phyloP scores from a whole-genome alignment of 1,284 basidiomycete species.

The Ceratobasidium sp. region DNA sequence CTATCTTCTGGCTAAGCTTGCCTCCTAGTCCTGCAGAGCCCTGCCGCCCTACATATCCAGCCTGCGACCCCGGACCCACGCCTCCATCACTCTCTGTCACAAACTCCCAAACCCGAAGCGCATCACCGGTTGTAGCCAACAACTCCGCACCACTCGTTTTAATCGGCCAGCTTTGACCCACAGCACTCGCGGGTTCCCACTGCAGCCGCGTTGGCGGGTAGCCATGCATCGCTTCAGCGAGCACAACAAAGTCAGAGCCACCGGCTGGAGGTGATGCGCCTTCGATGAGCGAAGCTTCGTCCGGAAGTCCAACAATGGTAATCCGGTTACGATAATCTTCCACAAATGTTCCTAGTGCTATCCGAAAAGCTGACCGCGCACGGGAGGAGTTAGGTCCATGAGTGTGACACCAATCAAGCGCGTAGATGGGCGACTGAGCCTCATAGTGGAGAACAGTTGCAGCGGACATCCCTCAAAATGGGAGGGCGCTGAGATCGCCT shows the following conservation, averaged over 20 bases:
- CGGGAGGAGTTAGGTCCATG: constrained; percentile 75
- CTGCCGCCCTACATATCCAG: constrained; percentile 76
- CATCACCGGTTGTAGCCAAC: constrained; percentile 91
- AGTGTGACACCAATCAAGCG: constrained; percentile 88
- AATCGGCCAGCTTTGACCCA: constrained; percentile 68
- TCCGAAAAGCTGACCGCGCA: constrained; percentile 81
- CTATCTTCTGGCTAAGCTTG: constrained; percentile 73
- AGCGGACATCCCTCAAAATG: constrained; percentile 35
- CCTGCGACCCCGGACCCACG: constrained; percentile 63
- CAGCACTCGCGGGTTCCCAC: constrained; percentile 82
- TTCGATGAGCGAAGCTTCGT: constrained; percentile 85
- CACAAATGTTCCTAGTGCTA: constrained; percentile 83
- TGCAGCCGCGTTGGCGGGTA: constrained; percentile 87
- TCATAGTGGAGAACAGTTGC: constrained; percentile 55
- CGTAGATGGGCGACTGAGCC: constrained; percentile 72
- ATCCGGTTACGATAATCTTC: constrained; percentile 87
- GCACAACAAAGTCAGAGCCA: constrained; percentile 76
- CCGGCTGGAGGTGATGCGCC: constrained; percentile 42
- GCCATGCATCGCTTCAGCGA: constrained; percentile 83
- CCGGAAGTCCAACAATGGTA: constrained; percentile 82
- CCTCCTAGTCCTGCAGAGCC: constrained; percentile 50
- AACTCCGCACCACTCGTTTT: constrained; percentile 69
- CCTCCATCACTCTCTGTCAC: constrained; percentile 67
- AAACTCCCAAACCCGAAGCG: constrained; percentile 89
- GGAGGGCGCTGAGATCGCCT: too few species aligned